phyloP scores from a whole-genome alignment of 768 basidiomycete species.

The Pleurotus salmoneostramineus region DNA sequence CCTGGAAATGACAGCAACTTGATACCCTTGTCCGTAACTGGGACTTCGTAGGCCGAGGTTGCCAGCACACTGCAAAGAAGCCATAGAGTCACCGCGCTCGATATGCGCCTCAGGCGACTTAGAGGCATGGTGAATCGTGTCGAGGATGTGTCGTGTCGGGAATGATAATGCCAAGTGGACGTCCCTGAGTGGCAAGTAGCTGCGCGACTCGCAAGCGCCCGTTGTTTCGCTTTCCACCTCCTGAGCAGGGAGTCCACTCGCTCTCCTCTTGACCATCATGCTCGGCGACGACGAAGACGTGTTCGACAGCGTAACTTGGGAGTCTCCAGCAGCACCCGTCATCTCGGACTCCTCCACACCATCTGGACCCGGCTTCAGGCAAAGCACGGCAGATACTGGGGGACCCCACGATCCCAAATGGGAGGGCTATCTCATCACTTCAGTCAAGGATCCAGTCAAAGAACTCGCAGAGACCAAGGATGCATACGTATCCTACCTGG shows the following conservation, averaged over 20 bases:
- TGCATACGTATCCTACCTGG: constrained; percentile 92
- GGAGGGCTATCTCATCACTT: constrained; percentile 82
- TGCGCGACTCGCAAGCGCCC: not conserved
- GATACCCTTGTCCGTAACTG: constrained; percentile 59
- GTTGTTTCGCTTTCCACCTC: not conserved
- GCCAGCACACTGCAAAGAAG: not conserved
- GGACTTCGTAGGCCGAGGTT: constrained; percentile 21
- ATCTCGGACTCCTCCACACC: constrained; percentile 33
- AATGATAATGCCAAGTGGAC: not conserved
- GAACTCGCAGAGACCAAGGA: constrained; percentile 97
- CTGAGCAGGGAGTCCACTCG: constrained; percentile 5
- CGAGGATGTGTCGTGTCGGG: not conserved
- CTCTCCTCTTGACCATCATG: constrained; percentile 39
- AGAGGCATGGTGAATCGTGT: constrained; percentile 3
- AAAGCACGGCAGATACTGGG: constrained; percentile 68
- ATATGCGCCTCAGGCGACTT: constrained; percentile 6
- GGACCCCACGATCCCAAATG: constrained; percentile 85
- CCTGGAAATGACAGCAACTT: constrained; percentile 12
- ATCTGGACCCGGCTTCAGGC: constrained; percentile 75
- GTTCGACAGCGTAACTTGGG: constrained; percentile 91
- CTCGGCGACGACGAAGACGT: constrained; percentile 86
- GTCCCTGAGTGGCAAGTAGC: not conserved
- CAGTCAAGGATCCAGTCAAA: constrained; percentile 90
- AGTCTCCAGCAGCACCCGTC: constrained; percentile 58
- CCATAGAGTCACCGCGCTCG: not conserved